These are phyloP conservation scores for Lachancea thermotolerans DNA, from an alignment of 805 yeast species.

Conservation along the genomic window DNA sequence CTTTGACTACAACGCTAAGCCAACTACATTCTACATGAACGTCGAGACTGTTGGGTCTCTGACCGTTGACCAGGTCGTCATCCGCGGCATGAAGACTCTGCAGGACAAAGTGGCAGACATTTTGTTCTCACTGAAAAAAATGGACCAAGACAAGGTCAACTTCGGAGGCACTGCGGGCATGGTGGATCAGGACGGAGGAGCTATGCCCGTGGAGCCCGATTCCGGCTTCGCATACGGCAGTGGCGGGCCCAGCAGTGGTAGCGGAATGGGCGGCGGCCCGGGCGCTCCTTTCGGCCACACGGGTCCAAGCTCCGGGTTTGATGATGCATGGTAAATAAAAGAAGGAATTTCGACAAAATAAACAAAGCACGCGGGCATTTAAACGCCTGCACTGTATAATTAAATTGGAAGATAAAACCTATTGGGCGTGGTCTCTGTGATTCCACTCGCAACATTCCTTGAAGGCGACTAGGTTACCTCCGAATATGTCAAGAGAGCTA, in stretches of 20 bases:
- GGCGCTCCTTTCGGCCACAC: conserved; percentile 6
- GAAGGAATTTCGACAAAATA: conserved; percentile 3
- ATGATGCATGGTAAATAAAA: conserved; percentile 27
- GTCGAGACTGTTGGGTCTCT: conserved; percentile 90
- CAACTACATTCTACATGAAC: conserved; percentile 75
- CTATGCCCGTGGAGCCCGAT: conserved; percentile 26
- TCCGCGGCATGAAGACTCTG: conserved; percentile 74
- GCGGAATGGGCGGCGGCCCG: not conserved
- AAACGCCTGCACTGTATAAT: conserved; percentile 3
- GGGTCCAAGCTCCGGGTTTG: conserved; percentile 29
- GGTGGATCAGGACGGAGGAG: conserved; percentile 34
- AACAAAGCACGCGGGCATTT: not conserved
- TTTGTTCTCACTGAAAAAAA: conserved; percentile 57
- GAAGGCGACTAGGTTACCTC: conserved; percentile 76
- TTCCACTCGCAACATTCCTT: conserved; percentile 77
- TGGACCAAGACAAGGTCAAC: conserved; percentile 35
- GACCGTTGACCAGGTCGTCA: conserved; percentile 82
- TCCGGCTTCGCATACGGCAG: conserved; percentile 30
- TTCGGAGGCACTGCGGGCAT: conserved; percentile 38
- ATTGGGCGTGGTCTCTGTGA: conserved; percentile 5
- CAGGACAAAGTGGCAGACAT: conserved; percentile 89
- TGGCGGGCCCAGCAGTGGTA: conserved; percentile 17
- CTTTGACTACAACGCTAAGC: conserved; percentile 79
- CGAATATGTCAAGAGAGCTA: conserved; percentile 89
- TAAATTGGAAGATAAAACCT: conserved; percentile 11